These are phyloP conservation scores for Lepraria neglecta DNA, from an alignment of 495 filamentous ascomycete species.

Conservation along the genomic window DNA sequence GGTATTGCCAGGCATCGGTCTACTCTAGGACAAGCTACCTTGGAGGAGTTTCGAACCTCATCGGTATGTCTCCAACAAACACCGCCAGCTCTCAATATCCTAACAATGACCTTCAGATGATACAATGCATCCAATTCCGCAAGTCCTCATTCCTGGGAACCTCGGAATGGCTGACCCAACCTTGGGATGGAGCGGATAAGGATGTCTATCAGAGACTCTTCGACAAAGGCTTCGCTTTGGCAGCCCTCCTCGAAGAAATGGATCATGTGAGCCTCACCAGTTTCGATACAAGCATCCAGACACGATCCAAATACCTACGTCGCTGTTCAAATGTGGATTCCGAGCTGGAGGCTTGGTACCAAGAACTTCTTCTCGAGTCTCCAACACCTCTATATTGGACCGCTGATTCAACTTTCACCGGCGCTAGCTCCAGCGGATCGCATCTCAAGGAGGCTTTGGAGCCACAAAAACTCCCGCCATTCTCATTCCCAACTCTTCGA, in stretches of 20 bases:
- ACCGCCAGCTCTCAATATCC: neutral
- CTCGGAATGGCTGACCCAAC: constrained; percentile 1
- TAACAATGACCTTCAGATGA: constrained; percentile 1
- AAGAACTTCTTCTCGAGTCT: constrained; percentile 3
- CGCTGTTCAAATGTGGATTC: neutral
- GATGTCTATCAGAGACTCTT: constrained; percentile 7
- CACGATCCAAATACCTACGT: neutral
- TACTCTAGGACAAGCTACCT: neutral
- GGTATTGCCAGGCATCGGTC: constrained; percentile 7
- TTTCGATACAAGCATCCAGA: neutral
- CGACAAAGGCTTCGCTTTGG: constrained; percentile 16
- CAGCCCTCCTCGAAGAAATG: constrained; percentile 10
- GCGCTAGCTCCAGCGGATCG: neutral
- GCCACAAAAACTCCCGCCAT: neutral
- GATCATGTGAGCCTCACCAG: neutral
- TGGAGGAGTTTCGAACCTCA: constrained; percentile 15
- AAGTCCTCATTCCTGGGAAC: constrained; percentile 7
- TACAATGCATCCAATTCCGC: constrained; percentile 16
- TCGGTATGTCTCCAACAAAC: neutral
- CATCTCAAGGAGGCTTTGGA: neutral
- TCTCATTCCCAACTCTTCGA: constrained; percentile 1
- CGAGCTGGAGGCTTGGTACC: constrained; percentile 1
- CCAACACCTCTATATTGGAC: constrained; percentile 11
- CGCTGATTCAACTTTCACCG: neutral
- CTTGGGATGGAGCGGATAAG: constrained; percentile 3